Percentiles rank a stretch among this genome's conserved stretches.
Evolutionary conservation across 139 green algal genomes (phyloP).

Genomic region (Yamagishiella unicocca): DNA sequence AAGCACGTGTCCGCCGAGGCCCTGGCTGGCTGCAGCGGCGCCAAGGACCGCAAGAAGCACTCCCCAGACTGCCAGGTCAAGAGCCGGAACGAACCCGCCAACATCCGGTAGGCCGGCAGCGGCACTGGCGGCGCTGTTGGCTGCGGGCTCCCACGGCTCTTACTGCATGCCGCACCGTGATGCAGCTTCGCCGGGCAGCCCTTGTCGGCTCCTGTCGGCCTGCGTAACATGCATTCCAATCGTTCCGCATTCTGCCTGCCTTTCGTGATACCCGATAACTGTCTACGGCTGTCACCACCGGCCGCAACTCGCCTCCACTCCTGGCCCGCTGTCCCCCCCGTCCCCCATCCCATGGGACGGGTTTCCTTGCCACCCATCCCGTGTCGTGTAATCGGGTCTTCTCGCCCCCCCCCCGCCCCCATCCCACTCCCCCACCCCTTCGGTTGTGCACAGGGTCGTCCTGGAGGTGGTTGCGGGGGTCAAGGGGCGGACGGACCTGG

Average conservation of each 20-base stretch:
- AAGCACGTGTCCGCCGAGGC: background rate
- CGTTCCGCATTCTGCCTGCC: background rate
- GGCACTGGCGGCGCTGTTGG: background rate
- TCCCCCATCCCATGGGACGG: background rate
- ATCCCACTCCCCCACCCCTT: background rate
- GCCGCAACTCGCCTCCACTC: background rate
- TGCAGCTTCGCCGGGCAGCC: background rate
- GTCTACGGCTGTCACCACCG: background rate
- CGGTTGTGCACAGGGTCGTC: slow-evolving; percentile 56
- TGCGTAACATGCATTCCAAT: background rate
- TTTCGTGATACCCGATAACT: no score
- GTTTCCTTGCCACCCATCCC: background rate
- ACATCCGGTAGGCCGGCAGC: slow-evolving; percentile 65
- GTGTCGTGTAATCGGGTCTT: no score
- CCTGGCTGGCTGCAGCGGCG: slow-evolving; percentile 22
- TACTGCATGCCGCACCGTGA: background rate
- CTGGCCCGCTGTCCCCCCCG: background rate
- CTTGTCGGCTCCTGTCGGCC: background rate
- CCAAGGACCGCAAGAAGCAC: slow-evolving; percentile 88
- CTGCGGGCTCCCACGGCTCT: background rate
- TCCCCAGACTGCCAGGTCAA: slow-evolving; percentile 77
- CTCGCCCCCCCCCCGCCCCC: background rate
- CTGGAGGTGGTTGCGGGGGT: slow-evolving; percentile 77
- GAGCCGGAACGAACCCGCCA: slow-evolving; percentile 90
- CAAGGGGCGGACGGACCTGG: slow-evolving; percentile 45